Evolutionary conservation across 495 filamentous ascomycete genomes (phyloP), one percentile per base, ranked within the genome.

Genomic region (Talaromyces ruber): DNA sequence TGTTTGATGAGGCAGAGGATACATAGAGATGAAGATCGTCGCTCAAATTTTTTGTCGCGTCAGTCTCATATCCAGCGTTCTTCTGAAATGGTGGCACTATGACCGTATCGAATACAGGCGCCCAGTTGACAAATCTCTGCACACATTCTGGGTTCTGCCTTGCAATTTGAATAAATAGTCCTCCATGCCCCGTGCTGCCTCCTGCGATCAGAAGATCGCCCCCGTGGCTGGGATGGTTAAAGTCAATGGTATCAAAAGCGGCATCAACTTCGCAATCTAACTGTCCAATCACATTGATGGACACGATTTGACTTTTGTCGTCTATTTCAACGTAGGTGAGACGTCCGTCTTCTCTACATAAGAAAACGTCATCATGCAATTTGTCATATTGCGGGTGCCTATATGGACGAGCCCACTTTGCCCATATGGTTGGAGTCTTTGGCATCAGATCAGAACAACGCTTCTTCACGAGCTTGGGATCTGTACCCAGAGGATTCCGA

Each of bases 111-210:
- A 84, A 81, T 24, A 87, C 81, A 1, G 94, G 92, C 0, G 90
- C 83, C 93, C 92, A 97, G 68, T 92, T 97, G 30, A 86, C 81
- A 50, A 91, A 83, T n/a, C 76, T 78, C 59, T 86, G 81, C 29
- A 84, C 69, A 71, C 73, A 79, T 65, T 78, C 74, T 22, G 79
- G 78, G 39, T 77, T 71, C 45, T 79, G 71, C 57, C 81, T 69
- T 43, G 74, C 74, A 71, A 84, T 75, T 71, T 90, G 86, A 64
- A 84, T 75, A 78, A 88, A 95, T 11, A 92, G 79, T 0, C 87
- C 86, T 6, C 93, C 94, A 64, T 86, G 80, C n/a, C 92, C 88
- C 53, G 86, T 86, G 59, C 88, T 86, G n/a, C 94, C 91, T 16
- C 87, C 89, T 6, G 89, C 83, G 21, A 96, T 75, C 47, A 97